These are phyloP conservation scores for Penicillium salamii DNA, from an alignment of 495 filamentous ascomycete species.

Conservation along the genomic window DNA sequence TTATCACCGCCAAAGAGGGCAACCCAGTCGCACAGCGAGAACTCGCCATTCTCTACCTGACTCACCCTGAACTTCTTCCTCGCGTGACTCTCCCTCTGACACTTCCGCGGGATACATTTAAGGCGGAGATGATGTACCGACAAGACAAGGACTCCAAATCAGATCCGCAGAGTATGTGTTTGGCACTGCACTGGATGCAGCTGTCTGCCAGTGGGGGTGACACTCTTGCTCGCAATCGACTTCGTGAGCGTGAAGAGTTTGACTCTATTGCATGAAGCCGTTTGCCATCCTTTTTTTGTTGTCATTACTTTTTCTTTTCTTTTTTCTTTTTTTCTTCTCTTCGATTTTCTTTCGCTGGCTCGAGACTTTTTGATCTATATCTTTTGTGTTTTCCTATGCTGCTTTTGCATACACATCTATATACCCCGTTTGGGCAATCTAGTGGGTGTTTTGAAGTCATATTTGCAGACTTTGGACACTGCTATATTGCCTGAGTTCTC, in stretches of 20 bases:
- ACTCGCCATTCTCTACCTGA: constrained; percentile 90
- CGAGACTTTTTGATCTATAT: constrained; percentile 14
- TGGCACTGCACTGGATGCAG: constrained; percentile 99
- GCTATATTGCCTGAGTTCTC: background rate
- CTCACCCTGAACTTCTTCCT: constrained; percentile 83
- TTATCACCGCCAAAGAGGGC: constrained; percentile 91
- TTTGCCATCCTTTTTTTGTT: constrained; percentile 11
- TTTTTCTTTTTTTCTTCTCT: constrained; percentile 9
- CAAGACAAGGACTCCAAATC: constrained; percentile 52
- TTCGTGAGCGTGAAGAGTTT: constrained; percentile 69
- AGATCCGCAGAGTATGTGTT: constrained; percentile 90
- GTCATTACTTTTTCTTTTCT: constrained; percentile 6
- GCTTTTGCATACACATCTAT: constrained; percentile 27
- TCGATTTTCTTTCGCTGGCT: constrained; percentile 8
- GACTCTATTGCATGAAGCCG: constrained; percentile 45
- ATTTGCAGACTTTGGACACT: constrained; percentile 1
- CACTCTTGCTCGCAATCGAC: constrained; percentile 77
- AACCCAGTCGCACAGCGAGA: constrained; percentile 91
- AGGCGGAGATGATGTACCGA: constrained; percentile 76
- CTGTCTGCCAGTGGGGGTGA: constrained; percentile 83
- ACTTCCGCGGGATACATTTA: constrained; percentile 86
- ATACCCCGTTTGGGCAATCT: constrained; percentile 27
- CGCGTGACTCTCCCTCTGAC: constrained; percentile 81
- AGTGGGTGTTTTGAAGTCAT: constrained; percentile 24
- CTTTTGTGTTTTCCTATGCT: constrained; percentile 14